A percentile compares a stretch with the other conserved stretches of the same genome.
Conservation (phyloP, 768 basidiomycete genomes). For the Cubamyces lactineus region DNA sequence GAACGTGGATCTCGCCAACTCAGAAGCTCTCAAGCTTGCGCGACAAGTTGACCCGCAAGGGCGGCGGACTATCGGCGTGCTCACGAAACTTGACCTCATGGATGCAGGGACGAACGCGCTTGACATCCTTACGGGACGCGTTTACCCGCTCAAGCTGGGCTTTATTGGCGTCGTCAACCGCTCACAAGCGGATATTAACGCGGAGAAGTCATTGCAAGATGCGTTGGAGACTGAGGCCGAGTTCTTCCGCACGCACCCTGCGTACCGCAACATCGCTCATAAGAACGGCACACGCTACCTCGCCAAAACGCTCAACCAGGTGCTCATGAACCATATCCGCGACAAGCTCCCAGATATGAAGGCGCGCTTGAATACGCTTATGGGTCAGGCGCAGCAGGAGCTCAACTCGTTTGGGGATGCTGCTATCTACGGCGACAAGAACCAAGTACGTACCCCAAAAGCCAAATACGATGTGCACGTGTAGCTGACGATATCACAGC, state of each 20-base stretch:
- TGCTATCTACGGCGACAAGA: slow-evolving; percentile 88
- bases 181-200: slow-evolving; percentile 96
- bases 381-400: slow-evolving; percentile 99
- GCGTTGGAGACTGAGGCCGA: slow-evolving; percentile 85
- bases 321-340: slow-evolving; percentile 94
- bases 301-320: slow-evolving; percentile 92
- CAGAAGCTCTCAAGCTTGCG: slow-evolving; percentile 95
- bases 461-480: not conserved
- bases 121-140: slow-evolving; percentile 93
- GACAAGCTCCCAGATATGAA: slow-evolving; percentile 99
- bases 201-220: slow-evolving; percentile 81
- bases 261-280: slow-evolving; percentile 94
- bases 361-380: slow-evolving; percentile 93
- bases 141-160: slow-evolving; percentile 96
- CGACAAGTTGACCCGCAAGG: slow-evolving; percentile 96
- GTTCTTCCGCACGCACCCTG: slow-evolving; percentile 88
- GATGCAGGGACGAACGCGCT: slow-evolving; percentile 98
- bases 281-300: slow-evolving; percentile 97
- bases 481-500: slow-evolving; percentile 43
- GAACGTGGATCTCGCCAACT: slow-evolving; percentile 98
- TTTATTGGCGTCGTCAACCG: slow-evolving; percentile 99
- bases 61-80: slow-evolving; percentile 92
- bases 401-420: slow-evolving; percentile 95
- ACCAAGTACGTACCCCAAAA: slow-evolving; percentile 50
- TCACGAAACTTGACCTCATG: slow-evolving; percentile 99